Evolutionary conservation across 2,329 filamentous ascomycete genomes (phyloP), one percentile per base, ranked within the genome.

Genomic region (Myriosclerotinia scirpicola): DNA sequence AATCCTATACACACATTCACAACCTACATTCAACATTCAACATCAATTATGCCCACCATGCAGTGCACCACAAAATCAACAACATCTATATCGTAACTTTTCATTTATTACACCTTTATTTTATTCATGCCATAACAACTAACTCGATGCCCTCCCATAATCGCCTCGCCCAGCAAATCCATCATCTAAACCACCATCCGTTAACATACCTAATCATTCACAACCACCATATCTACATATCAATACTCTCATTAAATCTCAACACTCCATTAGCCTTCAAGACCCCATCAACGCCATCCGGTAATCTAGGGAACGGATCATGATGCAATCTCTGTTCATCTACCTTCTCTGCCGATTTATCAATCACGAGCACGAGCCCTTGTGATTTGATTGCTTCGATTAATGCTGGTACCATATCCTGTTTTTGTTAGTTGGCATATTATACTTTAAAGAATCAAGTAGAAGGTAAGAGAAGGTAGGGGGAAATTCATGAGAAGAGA

Each of bases 371-470:
- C 6, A 96, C 94, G 61, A 99, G 83, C 36, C 95, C 94, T 59
- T 96, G 91, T 36, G 93, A 92, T 79, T 98, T 98, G 80, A 99
- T 94, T 2, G 93, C 92, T 72, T 96, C 92, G 64, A 96, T 89
- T 56, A 99, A 84, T 2, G 93, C 92, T 0, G 95, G 95, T 11
- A 97, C 93, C 81, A 97, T 92, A 69, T 96, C 91, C 93, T 96
- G 68, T 60, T 64, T 48, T 72, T 15, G 59, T 77, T 70, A 78
- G 70, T 59, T 46, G 40, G 14, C 48, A 20, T 12, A 36, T 38
- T 17, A 15, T n/a, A 38, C 14, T 22, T n/a, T 22, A 44, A 15
- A 48, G 34, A 52, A 34, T 14, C 4, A 20, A 38, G 26, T 26
- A 40, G 40, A 12, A 63, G 20, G 46, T n/a, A 0, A 65, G 36